Base-by-base conservation (phyloP, 139 green algal species). In the Pleodorina starrii region DNA sequence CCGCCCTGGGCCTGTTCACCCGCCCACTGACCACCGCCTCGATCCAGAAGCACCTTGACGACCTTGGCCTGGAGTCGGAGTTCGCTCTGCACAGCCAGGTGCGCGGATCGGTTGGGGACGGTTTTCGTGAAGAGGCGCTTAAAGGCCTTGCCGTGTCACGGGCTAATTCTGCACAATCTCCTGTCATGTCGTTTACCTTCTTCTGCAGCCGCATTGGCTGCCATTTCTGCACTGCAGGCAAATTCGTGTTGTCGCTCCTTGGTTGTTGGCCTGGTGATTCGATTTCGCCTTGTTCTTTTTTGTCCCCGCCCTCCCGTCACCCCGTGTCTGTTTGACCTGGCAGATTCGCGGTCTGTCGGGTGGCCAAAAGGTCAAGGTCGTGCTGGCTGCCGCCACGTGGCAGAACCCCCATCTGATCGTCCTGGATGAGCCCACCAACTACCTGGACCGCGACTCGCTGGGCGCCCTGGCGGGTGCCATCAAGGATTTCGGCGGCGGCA, bases 351-450 rank as follows among this genome's bases (percentile, higher is more conserved):
- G 95, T 63, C 92, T 99, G 86, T 98, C 96, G 42, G 96, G 94
- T 79, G 97, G 97, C 32, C 97, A 99, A 93, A 97, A 98, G 96
- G 94, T 97, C 25, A 93, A 94, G 91, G 80, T 92, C 29, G 91
- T 94, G 85, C 90, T 98, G 60, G 96, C 87, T 17, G 96, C 96
- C 14, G 95, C 96, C 81, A 96, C 95, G 90, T 98, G 96, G 96
- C 95, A 96, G 84, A 95, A 96, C 86, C 96, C 96, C 17, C 96
- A 98, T 93, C 94, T 98, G 54, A 90, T 98, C 36, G 94, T 98
- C 85, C 94, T 98, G 91, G 96, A 98, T 89, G 96, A 98, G 93
- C 96, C 96, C 68, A 98, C 96, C 90, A 98, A 98, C 92, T 98
- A 98, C 93, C 94, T 98, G 59, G 90, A 92, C 72, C 91, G 95